Percentiles rank a stretch among this genome's conserved stretches.
Conservation (phyloP, 2,329 filamentous ascomycete species). For the Colletotrichum lini region DNA sequence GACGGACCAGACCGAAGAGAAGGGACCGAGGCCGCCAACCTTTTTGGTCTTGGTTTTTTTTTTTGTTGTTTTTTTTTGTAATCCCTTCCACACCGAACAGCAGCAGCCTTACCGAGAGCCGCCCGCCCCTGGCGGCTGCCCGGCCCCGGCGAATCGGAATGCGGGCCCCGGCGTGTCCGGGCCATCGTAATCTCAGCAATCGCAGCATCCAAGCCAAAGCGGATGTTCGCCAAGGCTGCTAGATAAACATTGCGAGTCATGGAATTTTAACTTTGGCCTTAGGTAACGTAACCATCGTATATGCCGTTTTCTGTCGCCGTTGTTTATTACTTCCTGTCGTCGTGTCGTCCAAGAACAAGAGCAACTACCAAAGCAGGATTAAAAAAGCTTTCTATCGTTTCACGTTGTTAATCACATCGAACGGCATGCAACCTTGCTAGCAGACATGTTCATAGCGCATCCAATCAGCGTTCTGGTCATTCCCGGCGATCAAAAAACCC, state of each 20-base stretch:
- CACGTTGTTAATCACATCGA: too few relatives aligned
- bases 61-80: background rate
- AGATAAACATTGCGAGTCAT: conserved; percentile 35
- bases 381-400: too few relatives aligned
- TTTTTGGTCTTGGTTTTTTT: background rate
- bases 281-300: too few relatives aligned
- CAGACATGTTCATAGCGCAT: too few relatives aligned
- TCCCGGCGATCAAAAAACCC: too few relatives aligned
- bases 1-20: background rate
- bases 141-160: background rate
- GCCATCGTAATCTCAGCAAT: conserved; percentile 4
- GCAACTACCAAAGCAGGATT: too few relatives aligned
- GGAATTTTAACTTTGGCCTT: too few relatives aligned
- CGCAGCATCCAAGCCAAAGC: conserved; percentile 2
- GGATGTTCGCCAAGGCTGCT: conserved; percentile 24
- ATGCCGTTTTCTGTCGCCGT: too few relatives aligned
- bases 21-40: background rate
- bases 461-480: too few relatives aligned
- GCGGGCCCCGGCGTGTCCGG: conserved; percentile 11
- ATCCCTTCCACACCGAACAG: background rate
- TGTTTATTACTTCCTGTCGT: too few relatives aligned
- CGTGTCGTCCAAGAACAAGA: too few relatives aligned
- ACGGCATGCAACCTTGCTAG: too few relatives aligned
- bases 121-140: background rate
- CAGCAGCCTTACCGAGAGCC: background rate